A percentile compares a stretch with the other conserved stretches of the same genome.
phyloP scores from a whole-genome alignment of 2,329 filamentous ascomycete species.

The Aschersonia sp. region DNA sequence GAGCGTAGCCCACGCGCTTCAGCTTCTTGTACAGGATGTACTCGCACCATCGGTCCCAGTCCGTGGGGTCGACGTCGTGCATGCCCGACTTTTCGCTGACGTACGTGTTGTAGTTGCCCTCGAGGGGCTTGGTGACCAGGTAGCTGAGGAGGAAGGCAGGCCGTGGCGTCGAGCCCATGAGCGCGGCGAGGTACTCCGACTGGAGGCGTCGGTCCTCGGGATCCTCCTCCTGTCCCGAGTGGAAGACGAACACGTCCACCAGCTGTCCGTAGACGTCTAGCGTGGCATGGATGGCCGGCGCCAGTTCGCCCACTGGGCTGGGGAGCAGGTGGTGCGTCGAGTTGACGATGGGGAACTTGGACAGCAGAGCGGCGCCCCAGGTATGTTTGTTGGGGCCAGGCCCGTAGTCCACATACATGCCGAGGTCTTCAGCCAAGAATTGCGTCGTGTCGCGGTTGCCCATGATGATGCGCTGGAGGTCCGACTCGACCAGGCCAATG shows the following conservation, averaged over 20 bases:
- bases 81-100: conserved; percentile 78
- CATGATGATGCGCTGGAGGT: conserved; percentile 97
- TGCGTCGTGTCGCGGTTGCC: conserved; percentile 95
- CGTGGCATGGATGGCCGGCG: conserved; percentile 93
- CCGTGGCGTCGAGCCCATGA: conserved; percentile 73
- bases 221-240: conserved; percentile 96
- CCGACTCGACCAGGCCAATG: conserved; percentile 83
- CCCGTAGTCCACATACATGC: conserved; percentile 97
- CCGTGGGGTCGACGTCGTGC: conserved; percentile 82
- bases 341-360: conserved; percentile 95
- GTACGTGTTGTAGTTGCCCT: conserved; percentile 96
- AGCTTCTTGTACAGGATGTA: conserved; percentile 93
- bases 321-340: conserved; percentile 92
- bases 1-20: conserved; percentile 74
- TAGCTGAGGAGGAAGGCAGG: conserved; percentile 83
- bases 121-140: conserved; percentile 74
- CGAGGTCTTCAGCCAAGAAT: conserved; percentile 86
- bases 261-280: conserved; percentile 81
- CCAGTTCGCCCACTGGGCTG: conserved; percentile 84
- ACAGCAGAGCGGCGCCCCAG: conserved; percentile 85
- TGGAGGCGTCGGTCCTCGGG: conserved; percentile 81
- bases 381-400: conserved; percentile 98
- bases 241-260: conserved; percentile 94
- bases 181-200: conserved; percentile 66
- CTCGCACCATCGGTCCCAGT: conserved; percentile 98